phyloP scores from a whole-genome alignment of 331 rosid species.

The Erythrophleum ivorense region DNA sequence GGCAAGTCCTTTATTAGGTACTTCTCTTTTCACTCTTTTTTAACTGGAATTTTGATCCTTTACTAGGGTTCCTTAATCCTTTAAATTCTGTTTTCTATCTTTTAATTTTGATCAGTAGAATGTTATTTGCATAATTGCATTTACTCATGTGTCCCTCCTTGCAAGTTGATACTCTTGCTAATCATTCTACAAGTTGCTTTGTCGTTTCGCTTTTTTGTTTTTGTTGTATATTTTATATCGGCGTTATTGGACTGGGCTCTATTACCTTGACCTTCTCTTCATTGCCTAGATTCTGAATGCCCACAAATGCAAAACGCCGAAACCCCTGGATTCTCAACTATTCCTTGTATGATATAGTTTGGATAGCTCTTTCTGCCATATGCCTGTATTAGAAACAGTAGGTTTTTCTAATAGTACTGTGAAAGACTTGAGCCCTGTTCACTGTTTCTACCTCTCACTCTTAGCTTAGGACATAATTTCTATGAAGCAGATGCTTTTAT shows the following conservation, averaged over 20 bases:
- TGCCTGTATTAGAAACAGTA: background rate
- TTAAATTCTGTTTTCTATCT: background rate
- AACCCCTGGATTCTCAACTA: background rate
- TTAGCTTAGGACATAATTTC: background rate
- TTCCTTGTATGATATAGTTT: background rate
- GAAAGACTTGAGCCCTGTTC: background rate
- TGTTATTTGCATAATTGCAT: background rate
- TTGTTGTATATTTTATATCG: background rate
- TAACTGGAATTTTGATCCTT: background rate
- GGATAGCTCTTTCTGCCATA: background rate
- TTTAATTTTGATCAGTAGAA: background rate
- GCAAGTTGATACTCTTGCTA: background rate
- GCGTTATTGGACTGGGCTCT: background rate
- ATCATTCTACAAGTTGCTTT: background rate
- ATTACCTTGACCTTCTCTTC: background rate
- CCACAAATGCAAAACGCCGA: background rate
- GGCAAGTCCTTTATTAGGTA: conserved; percentile 75
- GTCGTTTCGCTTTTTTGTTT: too few relatives aligned
- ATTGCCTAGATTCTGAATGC: background rate
- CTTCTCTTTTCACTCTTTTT: background rate
- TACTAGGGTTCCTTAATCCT: background rate
- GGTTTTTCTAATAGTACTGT: background rate
- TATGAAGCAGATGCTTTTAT: background rate
- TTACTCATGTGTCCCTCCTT: background rate
- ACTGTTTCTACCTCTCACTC: background rate